Evolutionary conservation across 75 land plant species (phyloP).

Genomic region (Pinus albicaulis): DNA sequence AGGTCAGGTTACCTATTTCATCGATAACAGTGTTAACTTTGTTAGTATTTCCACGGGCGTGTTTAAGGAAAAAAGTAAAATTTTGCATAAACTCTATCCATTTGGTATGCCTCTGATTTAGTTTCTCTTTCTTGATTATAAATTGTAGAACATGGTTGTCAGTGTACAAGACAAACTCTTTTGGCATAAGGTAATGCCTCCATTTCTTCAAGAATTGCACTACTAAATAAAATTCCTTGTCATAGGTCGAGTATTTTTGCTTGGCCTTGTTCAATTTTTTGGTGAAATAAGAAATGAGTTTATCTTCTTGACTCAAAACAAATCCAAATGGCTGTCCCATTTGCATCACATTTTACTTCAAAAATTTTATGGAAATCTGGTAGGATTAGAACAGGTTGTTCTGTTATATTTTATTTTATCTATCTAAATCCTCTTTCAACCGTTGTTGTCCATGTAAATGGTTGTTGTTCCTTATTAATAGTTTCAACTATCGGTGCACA

Average conservation of each 20-base stretch:
- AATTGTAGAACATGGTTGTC: background rate
- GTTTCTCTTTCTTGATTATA: background rate
- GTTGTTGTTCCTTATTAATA: background rate
- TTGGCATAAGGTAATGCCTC: slow-evolving; percentile 7
- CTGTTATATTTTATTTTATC: background rate
- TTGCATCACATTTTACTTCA: background rate
- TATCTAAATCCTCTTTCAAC: background rate
- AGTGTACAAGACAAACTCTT: background rate
- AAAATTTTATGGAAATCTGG: background rate
- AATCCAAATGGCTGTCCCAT: background rate
- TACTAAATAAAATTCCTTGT: background rate
- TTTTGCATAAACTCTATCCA: background rate
- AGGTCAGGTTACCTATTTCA: too few species aligned
- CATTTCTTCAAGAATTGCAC: background rate
- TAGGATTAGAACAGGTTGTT: background rate
- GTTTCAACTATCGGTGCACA: background rate
- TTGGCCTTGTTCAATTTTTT: background rate
- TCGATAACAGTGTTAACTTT: too few species aligned
- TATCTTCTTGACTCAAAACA: background rate
- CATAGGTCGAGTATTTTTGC: background rate
- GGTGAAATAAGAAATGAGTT: background rate
- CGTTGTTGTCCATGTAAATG: too few species aligned
- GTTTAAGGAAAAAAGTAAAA: background rate
- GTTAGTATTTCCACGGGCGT: background rate
- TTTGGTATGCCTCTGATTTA: background rate